Evolutionary conservation across 495 filamentous ascomycete genomes (phyloP).

Genomic region (Neurospora sp.): DNA sequence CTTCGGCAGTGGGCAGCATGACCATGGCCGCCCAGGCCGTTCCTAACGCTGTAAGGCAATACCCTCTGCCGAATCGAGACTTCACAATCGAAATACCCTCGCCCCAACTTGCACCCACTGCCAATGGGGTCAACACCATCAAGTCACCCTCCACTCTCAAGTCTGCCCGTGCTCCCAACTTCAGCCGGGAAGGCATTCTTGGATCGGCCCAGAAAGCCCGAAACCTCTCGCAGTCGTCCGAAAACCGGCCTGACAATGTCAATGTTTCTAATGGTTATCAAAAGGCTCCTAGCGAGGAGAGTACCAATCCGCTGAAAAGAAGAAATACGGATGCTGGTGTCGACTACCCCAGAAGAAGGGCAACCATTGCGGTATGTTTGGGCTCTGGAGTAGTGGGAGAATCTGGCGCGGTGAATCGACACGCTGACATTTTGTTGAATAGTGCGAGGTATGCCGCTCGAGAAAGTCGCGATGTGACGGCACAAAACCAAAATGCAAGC

Average conservation of each 20-base stretch:
- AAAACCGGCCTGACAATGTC: slow-evolving; percentile 25
- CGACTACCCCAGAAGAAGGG: slow-evolving; percentile 58
- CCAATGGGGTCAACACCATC: slow-evolving; percentile 33
- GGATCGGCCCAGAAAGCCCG: slow-evolving; percentile 48
- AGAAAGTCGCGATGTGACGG: slow-evolving; percentile 78
- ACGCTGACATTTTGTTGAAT: slow-evolving; percentile 19
- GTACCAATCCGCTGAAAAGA: slow-evolving; percentile 47
- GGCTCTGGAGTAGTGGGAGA: neutral
- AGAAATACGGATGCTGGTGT: slow-evolving; percentile 54
- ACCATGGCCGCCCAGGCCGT: slow-evolving; percentile 16
- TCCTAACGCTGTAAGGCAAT: slow-evolving; percentile 28
- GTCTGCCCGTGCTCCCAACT: slow-evolving; percentile 35
- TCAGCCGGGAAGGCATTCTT: slow-evolving; percentile 47
- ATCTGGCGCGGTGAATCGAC: neutral
- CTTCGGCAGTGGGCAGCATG: slow-evolving; percentile 30
- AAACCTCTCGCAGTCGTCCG: slow-evolving; percentile 43
- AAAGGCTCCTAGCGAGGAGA: slow-evolving; percentile 40
- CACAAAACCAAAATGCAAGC: slow-evolving; percentile 70
- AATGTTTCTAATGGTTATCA: slow-evolving; percentile 31
- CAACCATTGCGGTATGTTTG: slow-evolving; percentile 59
- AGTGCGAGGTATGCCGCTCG: slow-evolving; percentile 80
- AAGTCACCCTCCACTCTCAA: slow-evolving; percentile 42
- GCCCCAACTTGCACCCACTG: slow-evolving; percentile 26
- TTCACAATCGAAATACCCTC: slow-evolving; percentile 40
- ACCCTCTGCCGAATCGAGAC: slow-evolving; percentile 34